Conservation (phyloP, 2,329 filamentous ascomycete genomes). For the Fusarium subtropicale region DNA sequence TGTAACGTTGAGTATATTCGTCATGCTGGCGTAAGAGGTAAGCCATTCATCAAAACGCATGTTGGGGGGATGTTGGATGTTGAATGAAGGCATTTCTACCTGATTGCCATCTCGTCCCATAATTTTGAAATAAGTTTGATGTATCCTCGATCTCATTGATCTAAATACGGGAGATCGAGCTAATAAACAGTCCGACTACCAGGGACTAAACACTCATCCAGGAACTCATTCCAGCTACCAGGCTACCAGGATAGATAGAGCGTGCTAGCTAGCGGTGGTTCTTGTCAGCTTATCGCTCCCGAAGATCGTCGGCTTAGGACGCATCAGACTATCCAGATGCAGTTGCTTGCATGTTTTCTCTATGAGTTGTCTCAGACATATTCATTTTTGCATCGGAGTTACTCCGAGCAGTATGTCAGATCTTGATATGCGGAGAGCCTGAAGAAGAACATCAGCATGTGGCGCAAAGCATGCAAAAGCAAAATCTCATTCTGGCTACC, state of each 20-base stretch:
- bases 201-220: not conserved
- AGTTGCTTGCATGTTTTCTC: slow-evolving; percentile 1
- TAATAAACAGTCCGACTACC: not conserved
- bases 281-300: not conserved
- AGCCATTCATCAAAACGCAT: not conserved
- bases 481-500: not conserved
- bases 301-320: not conserved
- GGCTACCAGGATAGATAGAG: not conserved
- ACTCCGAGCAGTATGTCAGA: not conserved
- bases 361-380: not conserved
- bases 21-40: not conserved
- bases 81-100: too few species aligned
- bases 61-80: not conserved
- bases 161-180: not conserved
- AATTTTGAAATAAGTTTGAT: too few species aligned
- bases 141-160: not conserved
- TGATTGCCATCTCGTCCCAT: not conserved
- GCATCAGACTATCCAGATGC: not conserved
- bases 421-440: not conserved
- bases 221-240: slow-evolving; percentile 5
- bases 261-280: not conserved
- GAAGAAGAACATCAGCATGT: not conserved
- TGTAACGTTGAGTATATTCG: not conserved
- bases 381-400: rapidly evolving
- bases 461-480: not conserved